Percentiles rank a stretch among this genome's conserved stretches.
phyloP scores from a whole-genome alignment of 1,284 basidiomycete genomes.

The Termitomyces sp. region DNA sequence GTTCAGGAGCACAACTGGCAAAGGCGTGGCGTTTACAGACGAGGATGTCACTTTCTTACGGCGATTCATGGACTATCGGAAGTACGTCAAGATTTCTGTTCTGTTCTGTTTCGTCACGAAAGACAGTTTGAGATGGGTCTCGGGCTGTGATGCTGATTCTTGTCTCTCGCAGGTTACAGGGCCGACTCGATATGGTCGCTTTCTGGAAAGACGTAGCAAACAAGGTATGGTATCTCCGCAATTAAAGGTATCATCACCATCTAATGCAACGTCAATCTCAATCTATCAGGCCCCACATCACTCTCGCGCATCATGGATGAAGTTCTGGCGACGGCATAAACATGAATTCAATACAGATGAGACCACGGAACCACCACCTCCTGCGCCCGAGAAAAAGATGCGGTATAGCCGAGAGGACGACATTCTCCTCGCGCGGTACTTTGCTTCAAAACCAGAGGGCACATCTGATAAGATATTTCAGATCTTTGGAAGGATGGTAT shows the following conservation, averaged over 20 bases:
- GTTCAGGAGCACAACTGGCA: constrained; percentile 77
- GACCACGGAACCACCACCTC: constrained; percentile 61
- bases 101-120: background rate
- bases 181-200: constrained; percentile 70
- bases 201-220: constrained; percentile 81
- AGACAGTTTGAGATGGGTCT: background rate
- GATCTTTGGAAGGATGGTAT: constrained; percentile 60
- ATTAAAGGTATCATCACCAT: background rate
- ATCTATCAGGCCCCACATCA: constrained; percentile 68
- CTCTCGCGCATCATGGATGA: constrained; percentile 86
- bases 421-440: constrained; percentile 67
- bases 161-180: constrained; percentile 43
- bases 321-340: constrained; percentile 79
- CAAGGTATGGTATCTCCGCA: constrained; percentile 41
- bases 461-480: constrained; percentile 80
- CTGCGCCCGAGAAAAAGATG: constrained; percentile 77
- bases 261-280: background rate
- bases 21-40: constrained; percentile 79
- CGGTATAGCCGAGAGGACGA: constrained; percentile 74
- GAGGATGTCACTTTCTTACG: constrained; percentile 73
- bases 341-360: constrained; percentile 67
- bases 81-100: constrained; percentile 33
- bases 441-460: constrained; percentile 63
- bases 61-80: constrained; percentile 68
- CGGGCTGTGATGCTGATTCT: constrained; percentile 2